These are phyloP conservation scores for Ogataea methylovora DNA, from an alignment of 805 yeast genomes.

Conservation along the genomic window DNA sequence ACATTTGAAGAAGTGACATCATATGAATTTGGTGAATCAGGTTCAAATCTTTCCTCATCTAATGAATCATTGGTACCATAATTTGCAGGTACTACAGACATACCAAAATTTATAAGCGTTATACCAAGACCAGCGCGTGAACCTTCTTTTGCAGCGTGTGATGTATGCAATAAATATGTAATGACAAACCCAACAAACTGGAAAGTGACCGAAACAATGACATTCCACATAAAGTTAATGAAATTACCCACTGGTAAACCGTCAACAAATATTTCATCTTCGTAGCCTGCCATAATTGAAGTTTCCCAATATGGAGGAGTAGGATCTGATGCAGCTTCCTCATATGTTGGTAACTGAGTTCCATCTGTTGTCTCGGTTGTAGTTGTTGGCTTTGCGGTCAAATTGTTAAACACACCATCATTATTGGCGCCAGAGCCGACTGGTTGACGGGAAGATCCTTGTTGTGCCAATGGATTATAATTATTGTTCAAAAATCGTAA, in stretches of 20 bases:
- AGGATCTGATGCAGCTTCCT: constrained; percentile 89
- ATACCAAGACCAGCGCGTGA: constrained; percentile 87
- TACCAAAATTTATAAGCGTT: constrained; percentile 70
- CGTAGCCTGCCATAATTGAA: constrained; percentile 70
- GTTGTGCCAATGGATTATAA: constrained; percentile 10
- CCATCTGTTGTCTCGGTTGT: constrained; percentile 33
- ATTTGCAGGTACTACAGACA: constrained; percentile 41
- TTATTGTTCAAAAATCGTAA: constrained; percentile 18
- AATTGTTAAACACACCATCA: constrained; percentile 91
- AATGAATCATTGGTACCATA: constrained; percentile 15
- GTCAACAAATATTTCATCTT: constrained; percentile 88
- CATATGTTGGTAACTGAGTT: constrained; percentile 65
- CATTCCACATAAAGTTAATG: constrained; percentile 87
- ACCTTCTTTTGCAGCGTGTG: constrained; percentile 96
- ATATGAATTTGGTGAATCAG: constrained; percentile 51
- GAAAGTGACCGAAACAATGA: constrained; percentile 81
- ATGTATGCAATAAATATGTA: constrained; percentile 86
- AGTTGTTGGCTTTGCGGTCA: constrained; percentile 72
- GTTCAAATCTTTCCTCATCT: constrained; percentile 35
- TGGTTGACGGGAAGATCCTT: not conserved
- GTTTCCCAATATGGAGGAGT: constrained; percentile 98
- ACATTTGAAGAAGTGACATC: constrained; percentile 29
- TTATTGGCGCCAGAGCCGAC: constrained; percentile 32
- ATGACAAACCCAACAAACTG: constrained; percentile 89
- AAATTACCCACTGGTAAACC: constrained; percentile 93